Evolutionary conservation across 305 asterid genomes (phyloP), one percentile per base, ranked within the genome.

Genomic region (Solanum hybrid): DNA sequence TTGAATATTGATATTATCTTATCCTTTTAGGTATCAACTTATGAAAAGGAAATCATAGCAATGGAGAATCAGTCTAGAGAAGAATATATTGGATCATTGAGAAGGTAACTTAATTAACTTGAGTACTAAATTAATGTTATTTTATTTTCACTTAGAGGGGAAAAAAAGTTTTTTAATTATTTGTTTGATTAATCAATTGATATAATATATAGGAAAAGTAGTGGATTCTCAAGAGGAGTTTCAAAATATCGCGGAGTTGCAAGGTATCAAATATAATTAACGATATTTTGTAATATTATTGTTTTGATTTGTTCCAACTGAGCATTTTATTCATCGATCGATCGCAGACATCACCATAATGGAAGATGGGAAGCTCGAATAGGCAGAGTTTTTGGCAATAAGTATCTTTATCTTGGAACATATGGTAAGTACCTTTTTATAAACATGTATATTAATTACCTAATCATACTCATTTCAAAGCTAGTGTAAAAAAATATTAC

Each of bases 321-420:
- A 31, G 1, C 1, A n/a, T 72, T 1, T 72, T 72, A 6, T 72
- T 72, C 10, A 56, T 56, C 10, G 6, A 13, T 72, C n/a, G 22
- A 13, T 75, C 24, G 2, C 92, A 96, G 99, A 87, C 99, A 96
- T 90, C 99, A 96, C 40, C 99, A 96, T 88, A 96, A 96, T 88
- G 99, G 99, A 89, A 94, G 98, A 95, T 96, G 99, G 99, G 99
- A 96, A 92, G 99, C 98, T 86, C 91, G 99, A 90, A 96, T 96
- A 29, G 99, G 99, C 14, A 90, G 98, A 88, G 98, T 96, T 66
- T 96, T 96, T 75, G 98, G 99, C 89, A 96, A 96, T 88, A 96
- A 95, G 87, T 96, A 96, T 87, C 97, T 96, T 35, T 96, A 96
- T 81, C 95, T 96, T 71, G 99, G 98, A 89, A 96, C 99, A 69